Evolutionary conservation across 768 basidiomycete species (phyloP).

Genomic region (Boletus rex-veris): DNA sequence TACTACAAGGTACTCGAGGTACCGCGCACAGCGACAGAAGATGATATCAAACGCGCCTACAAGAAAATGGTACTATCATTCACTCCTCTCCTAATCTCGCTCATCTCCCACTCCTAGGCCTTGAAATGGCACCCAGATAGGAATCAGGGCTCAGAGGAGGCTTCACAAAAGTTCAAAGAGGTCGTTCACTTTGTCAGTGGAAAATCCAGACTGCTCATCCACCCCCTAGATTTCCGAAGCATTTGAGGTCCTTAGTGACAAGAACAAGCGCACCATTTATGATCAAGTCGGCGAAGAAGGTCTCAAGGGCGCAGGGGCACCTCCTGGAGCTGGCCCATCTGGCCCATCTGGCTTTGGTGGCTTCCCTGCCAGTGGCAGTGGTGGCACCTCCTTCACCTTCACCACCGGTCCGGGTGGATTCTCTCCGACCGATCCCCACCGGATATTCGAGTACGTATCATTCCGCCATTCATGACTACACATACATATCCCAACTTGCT

Average conservation of each 20-base stretch:
- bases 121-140: conserved; percentile 96
- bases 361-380: conserved; percentile 40
- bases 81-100: conserved; percentile 1
- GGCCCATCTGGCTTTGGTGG: conserved; percentile 40
- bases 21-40: conserved; percentile 66
- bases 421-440: conserved; percentile 76
- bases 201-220: background rate
- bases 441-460: conserved; percentile 78
- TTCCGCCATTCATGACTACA: background rate
- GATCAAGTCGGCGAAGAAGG: conserved; percentile 97
- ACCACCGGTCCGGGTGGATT: conserved; percentile 54
- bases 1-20: conserved; percentile 87
- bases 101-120: conserved; percentile 44
- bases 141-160: conserved; percentile 80
- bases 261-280: conserved; percentile 78
- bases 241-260: conserved; percentile 91
- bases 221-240: conserved; percentile 78
- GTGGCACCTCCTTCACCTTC: conserved; percentile 56
- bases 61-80: conserved; percentile 73
- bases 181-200: conserved; percentile 35
- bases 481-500: conserved; percentile 2
- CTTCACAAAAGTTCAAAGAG: conserved; percentile 90
- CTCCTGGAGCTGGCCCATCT: conserved; percentile 48
- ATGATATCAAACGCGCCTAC: conserved; percentile 91
- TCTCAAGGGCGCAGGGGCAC: conserved; percentile 65